Conservation (phyloP, 148 eudicot species). For the Cornus kousa region DNA sequence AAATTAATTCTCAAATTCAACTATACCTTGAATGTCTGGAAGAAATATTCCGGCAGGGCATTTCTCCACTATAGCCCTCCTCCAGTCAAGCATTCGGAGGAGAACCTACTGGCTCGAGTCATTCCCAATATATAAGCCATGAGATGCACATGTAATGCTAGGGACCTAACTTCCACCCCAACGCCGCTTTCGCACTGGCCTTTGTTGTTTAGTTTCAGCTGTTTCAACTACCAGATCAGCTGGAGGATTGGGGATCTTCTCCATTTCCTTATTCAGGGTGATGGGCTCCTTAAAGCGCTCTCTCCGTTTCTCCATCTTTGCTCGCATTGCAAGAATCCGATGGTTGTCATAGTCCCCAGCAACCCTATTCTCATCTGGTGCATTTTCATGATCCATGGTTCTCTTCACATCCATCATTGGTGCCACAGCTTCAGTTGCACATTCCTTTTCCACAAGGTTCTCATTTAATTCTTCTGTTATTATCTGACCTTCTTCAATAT, state of each 20-base stretch:
- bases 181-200: conserved; percentile 41
- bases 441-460: background rate
- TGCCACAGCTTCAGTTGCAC: background rate
- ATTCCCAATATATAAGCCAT: background rate
- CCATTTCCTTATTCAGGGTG: conserved; percentile 8
- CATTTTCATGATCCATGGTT: conserved; percentile 6
- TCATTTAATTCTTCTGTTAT: conserved; percentile 26
- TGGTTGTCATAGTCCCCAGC: conserved; percentile 15
- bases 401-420: conserved; percentile 12
- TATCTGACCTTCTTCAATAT: conserved; percentile 46
- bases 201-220: conserved; percentile 14
- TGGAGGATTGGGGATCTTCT: conserved; percentile 8
- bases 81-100: background rate
- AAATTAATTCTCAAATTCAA: background rate
- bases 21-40: background rate
- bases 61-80: background rate
- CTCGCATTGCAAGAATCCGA: conserved; percentile 26
- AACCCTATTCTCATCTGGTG: background rate
- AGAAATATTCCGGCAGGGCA: background rate
- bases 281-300: conserved; percentile 42
- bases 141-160: background rate
- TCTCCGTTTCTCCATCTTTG: conserved; percentile 46
- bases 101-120: background rate
- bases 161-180: conserved; percentile 26
- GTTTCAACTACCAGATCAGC: conserved; percentile 12